Conservation (phyloP, 257 asterid species). For the Cruciata laevipes region DNA sequence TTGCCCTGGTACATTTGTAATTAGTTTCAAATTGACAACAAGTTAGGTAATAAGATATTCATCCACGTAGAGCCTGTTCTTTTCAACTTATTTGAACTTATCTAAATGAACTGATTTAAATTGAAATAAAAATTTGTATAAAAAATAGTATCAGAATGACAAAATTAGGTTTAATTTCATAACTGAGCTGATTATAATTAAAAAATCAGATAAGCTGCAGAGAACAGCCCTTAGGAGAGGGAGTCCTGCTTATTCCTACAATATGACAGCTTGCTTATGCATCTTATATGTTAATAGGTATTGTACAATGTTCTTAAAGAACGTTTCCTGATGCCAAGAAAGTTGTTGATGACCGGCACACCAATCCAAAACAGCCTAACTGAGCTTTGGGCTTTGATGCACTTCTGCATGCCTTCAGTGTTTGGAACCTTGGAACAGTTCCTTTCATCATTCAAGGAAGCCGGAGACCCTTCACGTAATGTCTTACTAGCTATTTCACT, state of each 20-base stretch:
- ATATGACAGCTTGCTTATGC: background rate
- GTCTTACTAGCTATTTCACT: slow-evolving; percentile 19
- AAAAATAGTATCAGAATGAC: no score
- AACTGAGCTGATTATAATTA: no score
- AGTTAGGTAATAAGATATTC: background rate
- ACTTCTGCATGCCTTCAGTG: slow-evolving; percentile 73
- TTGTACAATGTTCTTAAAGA: slow-evolving; percentile 58
- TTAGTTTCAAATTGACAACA: background rate
- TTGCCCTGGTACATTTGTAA: background rate
- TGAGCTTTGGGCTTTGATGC: slow-evolving; percentile 94
- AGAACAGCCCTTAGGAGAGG: background rate
- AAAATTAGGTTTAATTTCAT: no score
- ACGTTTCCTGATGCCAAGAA: slow-evolving; percentile 73
- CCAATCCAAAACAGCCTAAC: slow-evolving; percentile 89
- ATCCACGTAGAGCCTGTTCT: no score
- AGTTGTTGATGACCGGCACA: slow-evolving; percentile 91
- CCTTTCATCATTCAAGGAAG: slow-evolving; percentile 70
- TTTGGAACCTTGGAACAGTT: slow-evolving; percentile 79
- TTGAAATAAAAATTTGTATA: no score
- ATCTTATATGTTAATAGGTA: slow-evolving; percentile 43
- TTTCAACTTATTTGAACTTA: no score
- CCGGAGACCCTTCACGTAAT: slow-evolving; percentile 73
- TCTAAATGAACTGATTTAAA: no score
- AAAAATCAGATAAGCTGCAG: no score
- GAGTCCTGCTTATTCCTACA: background rate